Percentiles rank a stretch among this genome's conserved stretches.
phyloP scores from a whole-genome alignment of 2,329 filamentous ascomycete genomes.

The Cryphonectria radicalis region DNA sequence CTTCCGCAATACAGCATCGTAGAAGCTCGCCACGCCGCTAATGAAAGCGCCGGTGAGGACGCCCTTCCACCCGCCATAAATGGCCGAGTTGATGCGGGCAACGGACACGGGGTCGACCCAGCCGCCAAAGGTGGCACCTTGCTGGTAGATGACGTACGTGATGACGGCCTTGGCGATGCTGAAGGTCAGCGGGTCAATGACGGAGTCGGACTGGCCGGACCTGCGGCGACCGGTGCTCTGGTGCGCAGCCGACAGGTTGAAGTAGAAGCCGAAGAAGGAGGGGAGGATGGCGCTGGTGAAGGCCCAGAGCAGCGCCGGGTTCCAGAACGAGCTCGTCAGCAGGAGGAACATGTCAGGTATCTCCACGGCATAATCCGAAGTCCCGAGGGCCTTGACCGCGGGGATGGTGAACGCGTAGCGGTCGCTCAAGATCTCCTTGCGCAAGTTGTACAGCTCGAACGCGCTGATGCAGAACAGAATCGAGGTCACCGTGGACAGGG shows the following conservation, averaged over 20 bases:
- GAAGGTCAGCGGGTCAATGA: slow-evolving; percentile 85
- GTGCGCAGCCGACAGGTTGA: slow-evolving; percentile 74
- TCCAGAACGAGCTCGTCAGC: slow-evolving; percentile 81
- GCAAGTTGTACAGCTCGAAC: slow-evolving; percentile 73
- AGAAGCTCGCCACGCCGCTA: slow-evolving; percentile 71
- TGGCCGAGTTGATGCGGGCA: slow-evolving; percentile 63
- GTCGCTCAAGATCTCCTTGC: slow-evolving; percentile 71
- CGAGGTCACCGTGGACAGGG: slow-evolving; percentile 71
- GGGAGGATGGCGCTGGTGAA: slow-evolving; percentile 74
- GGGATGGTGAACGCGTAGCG: slow-evolving; percentile 76
- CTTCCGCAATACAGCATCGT: slow-evolving; percentile 77
- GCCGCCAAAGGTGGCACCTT: slow-evolving; percentile 66
- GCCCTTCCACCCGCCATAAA: slow-evolving; percentile 74
- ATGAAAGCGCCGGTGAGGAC: slow-evolving; percentile 71
- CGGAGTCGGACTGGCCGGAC: slow-evolving; percentile 53
- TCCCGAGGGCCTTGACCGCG: slow-evolving; percentile 58
- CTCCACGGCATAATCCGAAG: slow-evolving; percentile 63
- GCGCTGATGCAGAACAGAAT: slow-evolving; percentile 70
- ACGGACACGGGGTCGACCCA: slow-evolving; percentile 64
- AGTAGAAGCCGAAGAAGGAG: slow-evolving; percentile 78
- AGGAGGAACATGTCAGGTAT: slow-evolving; percentile 83
- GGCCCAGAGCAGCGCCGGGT: slow-evolving; percentile 75
- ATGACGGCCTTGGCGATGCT: slow-evolving; percentile 86
- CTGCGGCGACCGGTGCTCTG: slow-evolving; percentile 49
- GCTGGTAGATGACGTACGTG: slow-evolving; percentile 79